A percentile compares a stretch with the other conserved stretches of the same genome.
phyloP scores from a whole-genome alignment of 2,329 filamentous ascomycete species.

The Pseudogymnoascus sp. region DNA sequence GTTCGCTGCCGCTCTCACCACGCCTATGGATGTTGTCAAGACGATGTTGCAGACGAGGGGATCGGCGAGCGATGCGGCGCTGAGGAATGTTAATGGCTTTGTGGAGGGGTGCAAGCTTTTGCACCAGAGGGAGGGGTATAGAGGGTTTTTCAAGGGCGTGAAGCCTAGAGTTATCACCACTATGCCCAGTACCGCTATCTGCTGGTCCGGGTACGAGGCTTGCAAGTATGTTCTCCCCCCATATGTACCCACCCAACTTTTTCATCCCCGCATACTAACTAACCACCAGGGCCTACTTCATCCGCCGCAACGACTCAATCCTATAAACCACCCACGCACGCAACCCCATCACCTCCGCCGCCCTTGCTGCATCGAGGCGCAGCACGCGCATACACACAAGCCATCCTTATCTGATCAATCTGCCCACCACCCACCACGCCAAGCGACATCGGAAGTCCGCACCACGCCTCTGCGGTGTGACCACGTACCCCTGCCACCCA shows the following conservation, averaged over 20 bases:
- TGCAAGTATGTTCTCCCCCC: constrained; percentile 48
- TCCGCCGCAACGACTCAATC: constrained; percentile 40
- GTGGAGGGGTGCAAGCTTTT: constrained; percentile 23
- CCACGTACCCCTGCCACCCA: background rate
- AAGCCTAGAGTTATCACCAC: constrained; percentile 87
- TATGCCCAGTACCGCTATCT: constrained; percentile 99
- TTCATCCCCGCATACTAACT: background rate
- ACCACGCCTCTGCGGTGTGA: background rate
- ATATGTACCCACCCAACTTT: background rate
- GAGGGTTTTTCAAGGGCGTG: constrained; percentile 88
- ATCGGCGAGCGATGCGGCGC: constrained; percentile 69
- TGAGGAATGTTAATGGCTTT: constrained; percentile 27
- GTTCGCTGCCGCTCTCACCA: constrained; percentile 86
- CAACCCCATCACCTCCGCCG: background rate
- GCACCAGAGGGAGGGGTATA: constrained; percentile 68
- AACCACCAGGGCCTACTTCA: constrained; percentile 47
- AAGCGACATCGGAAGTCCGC: background rate
- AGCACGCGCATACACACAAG: background rate
- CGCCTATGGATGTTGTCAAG: constrained; percentile 96
- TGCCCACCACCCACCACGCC: background rate
- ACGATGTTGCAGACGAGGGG: constrained; percentile 92
- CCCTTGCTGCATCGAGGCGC: background rate
- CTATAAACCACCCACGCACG: constrained; percentile 16
- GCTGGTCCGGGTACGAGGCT: constrained; percentile 75
- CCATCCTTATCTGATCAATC: background rate